These are phyloP conservation scores for Ceratobasidium sp. DNA, from an alignment of 1,284 basidiomycete species.

Conservation along the genomic window DNA sequence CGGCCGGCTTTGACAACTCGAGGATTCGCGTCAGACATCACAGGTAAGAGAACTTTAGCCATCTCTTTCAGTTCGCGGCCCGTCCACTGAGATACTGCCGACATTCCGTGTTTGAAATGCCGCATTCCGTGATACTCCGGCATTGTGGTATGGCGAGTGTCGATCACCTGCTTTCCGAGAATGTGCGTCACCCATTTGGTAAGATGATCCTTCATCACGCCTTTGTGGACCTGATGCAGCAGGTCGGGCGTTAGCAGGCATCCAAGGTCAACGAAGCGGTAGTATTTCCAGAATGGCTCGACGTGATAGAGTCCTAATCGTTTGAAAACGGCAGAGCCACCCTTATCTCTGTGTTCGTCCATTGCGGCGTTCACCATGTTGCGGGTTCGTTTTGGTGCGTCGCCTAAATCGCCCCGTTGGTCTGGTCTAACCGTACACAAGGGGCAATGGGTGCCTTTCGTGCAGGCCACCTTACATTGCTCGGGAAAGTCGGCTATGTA, in stretches of 20 bases:
- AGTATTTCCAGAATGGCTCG: slow-evolving; percentile 53
- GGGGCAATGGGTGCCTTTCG: slow-evolving; percentile 33
- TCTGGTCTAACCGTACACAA: slow-evolving; percentile 24
- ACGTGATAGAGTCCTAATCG: slow-evolving; percentile 13
- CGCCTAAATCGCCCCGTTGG: neutral
- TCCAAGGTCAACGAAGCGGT: slow-evolving; percentile 53
- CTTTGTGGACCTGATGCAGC: slow-evolving; percentile 55
- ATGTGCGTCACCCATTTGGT: slow-evolving; percentile 48
- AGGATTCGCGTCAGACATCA: slow-evolving; percentile 46
- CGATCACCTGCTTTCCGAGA: slow-evolving; percentile 34
- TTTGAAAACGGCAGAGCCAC: neutral
- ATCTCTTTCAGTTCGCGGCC: slow-evolving; percentile 57
- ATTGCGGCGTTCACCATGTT: slow-evolving; percentile 1
- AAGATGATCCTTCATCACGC: slow-evolving; percentile 54
- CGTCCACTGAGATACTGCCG: slow-evolving; percentile 54
- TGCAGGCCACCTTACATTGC: slow-evolving; percentile 46
- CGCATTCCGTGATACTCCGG: neutral
- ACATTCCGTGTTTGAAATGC: slow-evolving; percentile 27
- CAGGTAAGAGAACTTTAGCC: slow-evolving; percentile 37
- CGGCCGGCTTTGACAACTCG: slow-evolving; percentile 48
- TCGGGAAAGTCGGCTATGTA: slow-evolving; percentile 47
- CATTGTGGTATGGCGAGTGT: slow-evolving; percentile 10
- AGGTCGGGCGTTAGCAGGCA: slow-evolving; percentile 52
- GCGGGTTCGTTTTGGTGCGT: slow-evolving; percentile 5
- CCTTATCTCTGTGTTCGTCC: neutral